phyloP scores from a whole-genome alignment of 805 yeast species.

The Danielia oregonensis region DNA sequence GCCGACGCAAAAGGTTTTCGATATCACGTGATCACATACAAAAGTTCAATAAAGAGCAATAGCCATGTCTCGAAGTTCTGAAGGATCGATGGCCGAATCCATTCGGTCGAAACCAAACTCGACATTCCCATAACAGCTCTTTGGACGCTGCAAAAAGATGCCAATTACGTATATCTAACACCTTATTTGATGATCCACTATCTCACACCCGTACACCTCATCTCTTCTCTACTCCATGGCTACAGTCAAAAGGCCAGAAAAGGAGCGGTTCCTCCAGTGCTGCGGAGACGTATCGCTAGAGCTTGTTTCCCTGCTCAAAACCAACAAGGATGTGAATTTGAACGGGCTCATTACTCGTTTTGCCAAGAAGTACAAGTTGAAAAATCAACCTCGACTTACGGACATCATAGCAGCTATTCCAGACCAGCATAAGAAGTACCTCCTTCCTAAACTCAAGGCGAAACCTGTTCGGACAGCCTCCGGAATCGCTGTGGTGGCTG shows the following conservation, averaged over 20 bases:
- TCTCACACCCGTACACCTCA: too few species aligned
- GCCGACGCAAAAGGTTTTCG: too few species aligned
- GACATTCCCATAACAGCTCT: too few species aligned
- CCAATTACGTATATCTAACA: too few species aligned
- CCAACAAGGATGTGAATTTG: slow-evolving; percentile 75
- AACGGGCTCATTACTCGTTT: slow-evolving; percentile 83
- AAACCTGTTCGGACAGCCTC: slow-evolving; percentile 98
- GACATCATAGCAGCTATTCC: slow-evolving; percentile 95
- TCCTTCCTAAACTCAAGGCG: slow-evolving; percentile 93
- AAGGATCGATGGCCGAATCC: too few species aligned
- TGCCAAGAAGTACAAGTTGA: slow-evolving; percentile 87
- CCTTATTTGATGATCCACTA: too few species aligned
- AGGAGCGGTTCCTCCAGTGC: slow-evolving; percentile 87
- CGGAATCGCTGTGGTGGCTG: slow-evolving; percentile 98
- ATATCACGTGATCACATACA: too few species aligned
- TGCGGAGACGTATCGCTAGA: slow-evolving; percentile 90
- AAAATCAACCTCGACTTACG: slow-evolving; percentile 89
- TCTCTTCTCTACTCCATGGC: too few species aligned
- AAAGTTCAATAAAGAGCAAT: too few species aligned
- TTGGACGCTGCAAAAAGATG: too few species aligned
- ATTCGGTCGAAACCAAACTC: too few species aligned
- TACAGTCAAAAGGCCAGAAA: slow-evolving; percentile 84
- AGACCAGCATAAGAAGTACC: slow-evolving; percentile 87
- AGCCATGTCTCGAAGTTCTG: too few species aligned
- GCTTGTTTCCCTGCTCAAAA: slow-evolving; percentile 70